Base-by-base conservation (phyloP, 2,329 filamentous ascomycete species). In the Xenoacremonium recifei region DNA sequence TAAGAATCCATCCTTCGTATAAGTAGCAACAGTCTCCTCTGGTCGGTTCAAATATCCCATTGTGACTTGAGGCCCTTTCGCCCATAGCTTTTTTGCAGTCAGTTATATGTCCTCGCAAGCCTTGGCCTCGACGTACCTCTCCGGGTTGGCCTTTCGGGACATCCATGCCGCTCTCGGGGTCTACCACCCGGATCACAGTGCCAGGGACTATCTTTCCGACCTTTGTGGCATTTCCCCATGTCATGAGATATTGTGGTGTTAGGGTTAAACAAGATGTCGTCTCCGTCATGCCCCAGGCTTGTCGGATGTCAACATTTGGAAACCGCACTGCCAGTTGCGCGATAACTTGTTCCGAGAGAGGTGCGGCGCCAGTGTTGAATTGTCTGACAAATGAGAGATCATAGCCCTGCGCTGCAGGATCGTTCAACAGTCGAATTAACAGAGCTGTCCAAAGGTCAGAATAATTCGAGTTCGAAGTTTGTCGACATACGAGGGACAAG, bases 281-380 rank as follows among this genome's bases (percentile, higher is more conserved):
- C 67, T 95, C 89, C 2, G 89, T 95, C 89, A 93, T 93, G 32
- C 89, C 89, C 59, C 95, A 95, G 67, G 89, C 44, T 19, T 58
- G 54, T 20, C 46, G 53, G 25, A 55, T 53, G 0, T 50, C 45
- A 0, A 39, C 36, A 6, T 47, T 30, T 1, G 55, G 50, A 4
- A 57, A 43, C 13, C 40, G 27, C 1, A 40, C 27, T 13, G 52
- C 35, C 3, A 57, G 40, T 3, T 36, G 35, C 12, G 18, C 9
- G 1, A 51, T 13, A 3, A 55, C 35, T 7, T 49, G 42, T 15
- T 19, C 20, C 12, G 41, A 45, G 1, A 55, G 4, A 4, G 53
- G 53, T 2, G 53, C 53, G 1, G 53, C 53, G 1, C 53, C 53
- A 1, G 41, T 49, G 1, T 45, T 37, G 25, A 54, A 42, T 2